Base-by-base conservation (phyloP, 2,329 filamentous ascomycete species). In the Fusarium sp. region DNA sequence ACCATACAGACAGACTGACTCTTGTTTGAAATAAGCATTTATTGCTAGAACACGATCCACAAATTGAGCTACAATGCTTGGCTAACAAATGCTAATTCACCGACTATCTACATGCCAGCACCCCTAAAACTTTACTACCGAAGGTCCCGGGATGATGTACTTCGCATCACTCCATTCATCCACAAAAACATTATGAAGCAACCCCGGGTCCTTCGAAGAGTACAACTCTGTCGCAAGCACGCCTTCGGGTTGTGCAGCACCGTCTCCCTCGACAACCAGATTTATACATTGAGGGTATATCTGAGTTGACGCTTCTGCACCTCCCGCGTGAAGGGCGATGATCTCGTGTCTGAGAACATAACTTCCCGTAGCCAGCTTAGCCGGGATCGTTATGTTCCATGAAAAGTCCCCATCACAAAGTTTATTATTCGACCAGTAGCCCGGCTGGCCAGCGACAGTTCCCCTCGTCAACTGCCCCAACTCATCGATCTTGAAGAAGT, bases 381-480 rank as follows among this genome's bases (percentile, higher is more conserved):
- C 18, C 9, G 31, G 48, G 18, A 37, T 25, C 0, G 23, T 52
- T 0, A 52, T 37, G n/a, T 52, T 25, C 48, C 48, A 52, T 9
- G 48, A 21, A 4, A 51, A 27, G 31, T 37, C 18, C 0, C 25
- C 23, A 8, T 52, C 48, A 4, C 48, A 31, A 2, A 52, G 31
- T 5, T 52, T 52, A 0, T 52, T 52, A 15, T 37, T 52, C 2
- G 31, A 31, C 48, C 31, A 52, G 2, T 52, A 52, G 0, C 48
- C 48, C 0, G 48, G 48, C 0, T 21, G 14, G 0, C 48, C 48
- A 27, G 48, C 31, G 0, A 37, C 18, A 27, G 18, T 52, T 6
- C 48, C 48, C 3, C 31, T 25, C 3, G 31, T 37, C 18, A 52
- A 0, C 31, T 52, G 48, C 1, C 48, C 31, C 31, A 52, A 2